Conservation (phyloP, 2,329 filamentous ascomycete genomes). For the Thelonectria blattea region DNA sequence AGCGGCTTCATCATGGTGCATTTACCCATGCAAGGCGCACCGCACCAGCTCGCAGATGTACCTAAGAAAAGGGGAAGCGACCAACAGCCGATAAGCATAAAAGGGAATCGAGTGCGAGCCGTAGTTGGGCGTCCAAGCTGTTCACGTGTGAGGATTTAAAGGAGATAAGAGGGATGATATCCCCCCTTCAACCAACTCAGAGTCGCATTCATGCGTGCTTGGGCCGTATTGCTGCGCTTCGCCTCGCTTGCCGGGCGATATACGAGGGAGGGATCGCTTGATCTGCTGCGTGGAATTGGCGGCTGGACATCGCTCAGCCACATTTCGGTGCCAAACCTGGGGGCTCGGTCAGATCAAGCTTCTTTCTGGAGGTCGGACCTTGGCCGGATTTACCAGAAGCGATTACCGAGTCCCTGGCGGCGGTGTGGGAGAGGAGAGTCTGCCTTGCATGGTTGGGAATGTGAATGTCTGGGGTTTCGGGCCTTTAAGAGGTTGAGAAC, state of each 20-base stretch:
- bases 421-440: neutral
- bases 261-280: neutral
- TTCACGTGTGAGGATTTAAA: too few species aligned
- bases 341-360: neutral
- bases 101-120: too few species aligned
- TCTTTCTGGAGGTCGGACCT: neutral
- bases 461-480: neutral
- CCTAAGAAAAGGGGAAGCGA: too few species aligned
- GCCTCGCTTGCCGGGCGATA: too few species aligned
- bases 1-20: neutral
- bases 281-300: neutral
- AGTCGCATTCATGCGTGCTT: too few species aligned
- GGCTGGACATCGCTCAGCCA: neutral
- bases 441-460: neutral
- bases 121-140: too few species aligned
- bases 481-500: too few species aligned
- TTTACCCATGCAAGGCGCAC: constrained; percentile 10
- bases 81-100: too few species aligned
- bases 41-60: neutral
- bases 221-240: too few species aligned
- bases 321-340: neutral
- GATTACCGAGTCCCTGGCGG: neutral
- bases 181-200: too few species aligned
- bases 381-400: neutral
- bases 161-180: too few species aligned